Conservation (phyloP, 2,329 filamentous ascomycete species). For the Leptographium lundbergii region DNA sequence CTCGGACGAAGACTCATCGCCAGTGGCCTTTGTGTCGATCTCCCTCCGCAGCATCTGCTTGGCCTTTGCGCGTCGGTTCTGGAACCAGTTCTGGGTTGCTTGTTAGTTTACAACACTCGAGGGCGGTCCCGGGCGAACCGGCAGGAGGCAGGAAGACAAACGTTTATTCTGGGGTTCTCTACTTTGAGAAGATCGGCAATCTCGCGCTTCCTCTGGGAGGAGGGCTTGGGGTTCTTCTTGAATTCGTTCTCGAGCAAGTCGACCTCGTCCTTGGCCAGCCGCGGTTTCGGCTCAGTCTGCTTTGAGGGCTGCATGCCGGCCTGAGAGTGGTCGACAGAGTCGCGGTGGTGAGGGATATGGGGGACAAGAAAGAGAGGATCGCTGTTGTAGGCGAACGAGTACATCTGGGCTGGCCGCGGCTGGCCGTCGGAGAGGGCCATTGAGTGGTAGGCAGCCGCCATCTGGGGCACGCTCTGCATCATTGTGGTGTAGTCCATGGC, state of each 20-base stretch:
- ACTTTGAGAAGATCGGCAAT: constrained; percentile 49
- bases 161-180: constrained; percentile 52
- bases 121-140: neutral
- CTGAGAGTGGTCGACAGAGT: constrained; percentile 12
- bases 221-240: constrained; percentile 51
- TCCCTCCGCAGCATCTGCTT: constrained; percentile 47
- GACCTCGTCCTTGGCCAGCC: constrained; percentile 46
- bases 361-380: constrained; percentile 9
- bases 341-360: constrained; percentile 11
- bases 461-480: constrained; percentile 7
- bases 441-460: constrained; percentile 1
- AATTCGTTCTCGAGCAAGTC: constrained; percentile 49
- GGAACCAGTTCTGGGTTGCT: constrained; percentile 51
- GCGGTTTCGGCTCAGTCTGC: constrained; percentile 33
- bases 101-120: constrained; percentile 6
- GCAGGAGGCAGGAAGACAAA: constrained; percentile 18
- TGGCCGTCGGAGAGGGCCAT: neutral
- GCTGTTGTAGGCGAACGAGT: constrained; percentile 7
- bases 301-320: constrained; percentile 11
- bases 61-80: constrained; percentile 51
- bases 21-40: constrained; percentile 30
- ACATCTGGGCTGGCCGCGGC: neutral
- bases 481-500: constrained; percentile 9
- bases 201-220: constrained; percentile 46
- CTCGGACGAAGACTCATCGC: constrained; percentile 24